Evolutionary conservation across 108 stramenopile genomes (phyloP).

Genomic region (Cyclotella kingstonii): DNA sequence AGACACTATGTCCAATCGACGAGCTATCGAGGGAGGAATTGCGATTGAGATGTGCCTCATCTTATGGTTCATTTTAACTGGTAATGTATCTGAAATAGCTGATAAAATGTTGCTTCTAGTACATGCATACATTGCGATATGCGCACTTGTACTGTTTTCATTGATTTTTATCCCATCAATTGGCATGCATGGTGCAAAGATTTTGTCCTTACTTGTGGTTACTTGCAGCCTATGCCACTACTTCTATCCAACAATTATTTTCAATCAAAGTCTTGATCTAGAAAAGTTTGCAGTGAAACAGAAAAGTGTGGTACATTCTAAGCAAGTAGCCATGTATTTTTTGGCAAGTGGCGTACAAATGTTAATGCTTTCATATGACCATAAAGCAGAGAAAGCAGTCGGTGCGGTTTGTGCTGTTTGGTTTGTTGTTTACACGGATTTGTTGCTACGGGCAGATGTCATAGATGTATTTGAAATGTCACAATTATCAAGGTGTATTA

Average conservation of each 20-base stretch:
- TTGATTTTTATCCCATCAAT: too few species aligned
- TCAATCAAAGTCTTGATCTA: neutral
- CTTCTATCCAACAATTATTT: neutral
- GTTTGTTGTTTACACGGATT: neutral
- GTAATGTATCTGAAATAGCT: too few species aligned
- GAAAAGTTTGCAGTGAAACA: neutral
- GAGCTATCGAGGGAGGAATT: too few species aligned
- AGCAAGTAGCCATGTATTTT: neutral
- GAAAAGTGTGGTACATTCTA: neutral
- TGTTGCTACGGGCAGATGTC: neutral
- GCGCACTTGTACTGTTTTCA: too few species aligned
- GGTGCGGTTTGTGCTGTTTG: neutral
- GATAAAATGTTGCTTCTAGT: too few species aligned
- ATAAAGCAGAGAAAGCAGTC: neutral
- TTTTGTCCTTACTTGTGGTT: too few species aligned
- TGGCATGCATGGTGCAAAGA: too few species aligned
- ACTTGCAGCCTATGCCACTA: neutral
- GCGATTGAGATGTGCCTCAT: too few species aligned
- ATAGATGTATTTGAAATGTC: neutral
- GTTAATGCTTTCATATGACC: neutral
- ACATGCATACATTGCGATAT: too few species aligned
- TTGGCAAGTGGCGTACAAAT: neutral
- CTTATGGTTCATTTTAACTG: too few species aligned
- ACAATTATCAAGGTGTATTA: neutral
- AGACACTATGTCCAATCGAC: too few species aligned